Conservation (phyloP, 257 asterid genomes). For the Avicennia marina region DNA sequence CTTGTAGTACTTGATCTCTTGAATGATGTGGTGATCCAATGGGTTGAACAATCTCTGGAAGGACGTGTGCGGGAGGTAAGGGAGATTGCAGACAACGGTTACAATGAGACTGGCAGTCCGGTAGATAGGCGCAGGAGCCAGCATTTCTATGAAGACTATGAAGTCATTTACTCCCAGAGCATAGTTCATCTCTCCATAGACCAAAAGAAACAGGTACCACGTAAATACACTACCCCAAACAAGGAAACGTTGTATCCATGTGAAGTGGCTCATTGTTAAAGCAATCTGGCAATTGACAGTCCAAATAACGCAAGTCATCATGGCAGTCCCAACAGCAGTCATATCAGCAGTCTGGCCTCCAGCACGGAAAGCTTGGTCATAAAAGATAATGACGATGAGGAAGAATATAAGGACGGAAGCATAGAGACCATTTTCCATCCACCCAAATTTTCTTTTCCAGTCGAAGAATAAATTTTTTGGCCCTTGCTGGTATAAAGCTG, state of each 20-base stretch:
- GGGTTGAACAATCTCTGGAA: constrained; percentile 78
- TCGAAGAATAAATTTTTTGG: constrained; percentile 83
- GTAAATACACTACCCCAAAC: constrained; percentile 61
- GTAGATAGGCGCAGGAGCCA: constrained; percentile 86
- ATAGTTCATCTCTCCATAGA: constrained; percentile 50
- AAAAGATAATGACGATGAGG: constrained; percentile 68
- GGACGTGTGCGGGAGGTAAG: constrained; percentile 75
- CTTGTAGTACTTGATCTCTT: constrained; percentile 76
- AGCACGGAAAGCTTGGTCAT: constrained; percentile 79
- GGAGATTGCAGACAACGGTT: constrained; percentile 64
- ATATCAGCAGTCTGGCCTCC: constrained; percentile 91
- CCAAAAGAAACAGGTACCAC: constrained; percentile 78
- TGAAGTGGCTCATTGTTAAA: constrained; percentile 86
- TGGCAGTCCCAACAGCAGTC: constrained; percentile 76
- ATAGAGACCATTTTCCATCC: constrained; percentile 92
- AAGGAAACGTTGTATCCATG: constrained; percentile 86
- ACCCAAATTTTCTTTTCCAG: constrained; percentile 84
- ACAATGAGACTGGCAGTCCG: constrained; percentile 80
- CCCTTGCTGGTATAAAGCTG: constrained; percentile 95
- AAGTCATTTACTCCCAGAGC: constrained; percentile 45
- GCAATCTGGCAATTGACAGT: constrained; percentile 89
- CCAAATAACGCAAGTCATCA: constrained; percentile 95
- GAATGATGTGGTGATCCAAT: constrained; percentile 90
- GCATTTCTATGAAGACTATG: constrained; percentile 51
- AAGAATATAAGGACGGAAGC: constrained; percentile 69